Conservation (phyloP, 2,329 filamentous ascomycete species). For the Fusarium pseudograminearum region DNA sequence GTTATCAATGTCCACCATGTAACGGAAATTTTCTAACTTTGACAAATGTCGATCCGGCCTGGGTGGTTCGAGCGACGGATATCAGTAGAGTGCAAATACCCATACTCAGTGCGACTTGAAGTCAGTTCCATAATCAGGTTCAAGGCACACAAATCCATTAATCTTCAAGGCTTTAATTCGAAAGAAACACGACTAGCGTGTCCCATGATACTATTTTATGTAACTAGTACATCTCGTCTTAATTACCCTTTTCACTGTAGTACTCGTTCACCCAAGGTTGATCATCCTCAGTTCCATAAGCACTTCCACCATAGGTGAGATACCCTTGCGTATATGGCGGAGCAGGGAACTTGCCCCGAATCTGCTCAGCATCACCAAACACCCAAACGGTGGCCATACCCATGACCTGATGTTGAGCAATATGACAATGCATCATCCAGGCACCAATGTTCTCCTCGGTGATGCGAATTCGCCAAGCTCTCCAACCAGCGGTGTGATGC, state of each 20-base stretch:
- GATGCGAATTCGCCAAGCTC: conserved; percentile 67
- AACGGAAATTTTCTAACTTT: too few species aligned
- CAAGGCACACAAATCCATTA: too few species aligned
- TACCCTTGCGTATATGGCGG: conserved; percentile 56
- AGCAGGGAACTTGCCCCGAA: conserved; percentile 37
- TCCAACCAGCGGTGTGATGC: conserved; percentile 65
- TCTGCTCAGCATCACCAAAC: conserved; percentile 44
- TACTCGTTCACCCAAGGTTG: conserved; percentile 31
- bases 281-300: conserved; percentile 55
- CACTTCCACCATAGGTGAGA: conserved; percentile 58
- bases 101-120: background rate
- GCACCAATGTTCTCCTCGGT: conserved; percentile 62
- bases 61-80: background rate
- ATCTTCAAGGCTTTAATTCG: too few species aligned
- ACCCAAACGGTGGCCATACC: conserved; percentile 52
- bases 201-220: too few species aligned
- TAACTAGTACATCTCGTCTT: background rate
- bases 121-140: too few species aligned
- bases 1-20: background rate
- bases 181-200: too few species aligned
- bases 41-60: too few species aligned
- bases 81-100: background rate
- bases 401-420: conserved; percentile 69
- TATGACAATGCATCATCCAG: conserved; percentile 74
- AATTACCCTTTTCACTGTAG: background rate